Percentiles rank a stretch among this genome's conserved stretches.
These are phyloP conservation scores for Saprolegnia diclina DNA, from an alignment of 352 stramenopile genomes.

Conservation along the genomic window DNA sequence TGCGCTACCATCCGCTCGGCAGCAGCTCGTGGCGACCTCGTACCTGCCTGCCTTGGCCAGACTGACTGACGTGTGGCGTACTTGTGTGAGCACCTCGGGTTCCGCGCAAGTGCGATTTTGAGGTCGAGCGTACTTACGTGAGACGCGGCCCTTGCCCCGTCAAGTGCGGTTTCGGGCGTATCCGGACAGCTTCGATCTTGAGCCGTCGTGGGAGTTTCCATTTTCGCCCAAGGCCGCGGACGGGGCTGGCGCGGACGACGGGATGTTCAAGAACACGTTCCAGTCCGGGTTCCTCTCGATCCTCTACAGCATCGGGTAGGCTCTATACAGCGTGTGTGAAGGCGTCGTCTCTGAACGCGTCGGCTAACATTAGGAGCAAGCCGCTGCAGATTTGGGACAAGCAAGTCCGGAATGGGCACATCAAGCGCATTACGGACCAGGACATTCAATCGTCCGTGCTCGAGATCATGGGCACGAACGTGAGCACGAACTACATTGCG, in stretches of 20 bases:
- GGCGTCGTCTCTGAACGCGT: neutral
- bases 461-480: constrained; percentile 98
- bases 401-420: constrained; percentile 96
- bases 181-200: constrained; percentile 32
- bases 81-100: too few species aligned
- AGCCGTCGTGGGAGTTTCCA: constrained; percentile 12
- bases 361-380: constrained; percentile 78
- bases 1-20: too few species aligned
- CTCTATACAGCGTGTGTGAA: neutral
- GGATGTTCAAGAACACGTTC: constrained; percentile 98
- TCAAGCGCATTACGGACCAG: constrained; percentile 97
- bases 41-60: too few species aligned
- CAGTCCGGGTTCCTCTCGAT: constrained; percentile 97
- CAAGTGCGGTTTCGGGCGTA: constrained; percentile 65
- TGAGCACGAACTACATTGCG: constrained; percentile 97
- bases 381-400: constrained; percentile 98
- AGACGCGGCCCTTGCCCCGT: constrained; percentile 80
- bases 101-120: neutral
- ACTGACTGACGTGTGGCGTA: too few species aligned
- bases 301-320: constrained; percentile 94
- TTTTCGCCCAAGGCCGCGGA: neutral
- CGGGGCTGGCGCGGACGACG: neutral
- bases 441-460: constrained; percentile 97
- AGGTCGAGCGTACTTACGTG: constrained; percentile 45
- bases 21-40: too few species aligned